A percentile compares a stretch with the other conserved stretches of the same genome.
Evolutionary conservation across 2,329 filamentous ascomycete genomes (phyloP).

Genomic region (Neofusicoccum kwambonambiense): DNA sequence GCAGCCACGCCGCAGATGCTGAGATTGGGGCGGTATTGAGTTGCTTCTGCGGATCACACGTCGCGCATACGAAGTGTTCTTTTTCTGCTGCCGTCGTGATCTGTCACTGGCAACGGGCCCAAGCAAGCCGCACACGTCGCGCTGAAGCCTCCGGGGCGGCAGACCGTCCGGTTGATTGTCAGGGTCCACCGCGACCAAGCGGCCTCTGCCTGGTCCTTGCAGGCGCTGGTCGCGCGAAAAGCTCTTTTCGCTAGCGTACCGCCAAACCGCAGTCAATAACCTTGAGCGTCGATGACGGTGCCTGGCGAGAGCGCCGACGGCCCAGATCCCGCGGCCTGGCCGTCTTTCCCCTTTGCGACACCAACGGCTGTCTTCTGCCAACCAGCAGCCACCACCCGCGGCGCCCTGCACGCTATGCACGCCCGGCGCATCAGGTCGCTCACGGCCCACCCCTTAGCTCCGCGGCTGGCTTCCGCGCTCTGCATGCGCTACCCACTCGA

Average conservation of each 20-base stretch:
- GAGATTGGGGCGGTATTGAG: constrained; percentile 4
- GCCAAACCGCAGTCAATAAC: neutral
- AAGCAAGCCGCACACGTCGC: neutral
- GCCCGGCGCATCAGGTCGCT: neutral
- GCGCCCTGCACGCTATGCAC: neutral
- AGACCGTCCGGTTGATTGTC: neutral
- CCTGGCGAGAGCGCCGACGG: neutral
- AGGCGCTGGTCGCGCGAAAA: neutral
- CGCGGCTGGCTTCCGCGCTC: neutral
- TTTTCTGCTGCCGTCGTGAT: neutral
- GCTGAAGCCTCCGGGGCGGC: neutral
- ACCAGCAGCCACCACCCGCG: neutral
- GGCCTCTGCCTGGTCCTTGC: neutral
- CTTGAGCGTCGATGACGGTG: neutral
- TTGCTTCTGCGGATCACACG: neutral
- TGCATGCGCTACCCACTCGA: neutral
- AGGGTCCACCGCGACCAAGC: neutral
- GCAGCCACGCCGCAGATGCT: neutral
- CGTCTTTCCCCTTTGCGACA: neutral
- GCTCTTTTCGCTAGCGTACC: neutral
- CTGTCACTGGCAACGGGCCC: neutral
- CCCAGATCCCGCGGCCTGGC: neutral
- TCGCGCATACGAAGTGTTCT: neutral
- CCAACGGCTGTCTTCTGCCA: neutral
- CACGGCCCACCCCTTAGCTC: constrained; percentile 2